Evolutionary conservation across 768 basidiomycete species (phyloP).

Genomic region (Podaxis pistillaris): DNA sequence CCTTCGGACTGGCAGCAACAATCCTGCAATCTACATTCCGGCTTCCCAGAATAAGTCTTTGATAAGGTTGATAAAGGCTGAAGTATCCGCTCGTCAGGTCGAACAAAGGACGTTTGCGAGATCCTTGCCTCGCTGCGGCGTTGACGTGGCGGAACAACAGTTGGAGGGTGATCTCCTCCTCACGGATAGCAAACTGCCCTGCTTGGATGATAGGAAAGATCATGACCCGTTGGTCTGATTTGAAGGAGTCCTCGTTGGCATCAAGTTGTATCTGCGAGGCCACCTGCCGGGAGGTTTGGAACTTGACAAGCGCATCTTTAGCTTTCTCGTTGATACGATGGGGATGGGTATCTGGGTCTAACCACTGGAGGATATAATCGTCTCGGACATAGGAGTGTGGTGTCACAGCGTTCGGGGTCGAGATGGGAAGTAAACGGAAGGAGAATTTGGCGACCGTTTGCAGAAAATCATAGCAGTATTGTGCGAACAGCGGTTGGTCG

Average conservation of each 20-base stretch:
- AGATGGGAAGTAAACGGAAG: slow-evolving; percentile 46
- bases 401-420: slow-evolving; percentile 11
- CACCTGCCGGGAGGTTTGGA: slow-evolving; percentile 47
- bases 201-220: slow-evolving; percentile 87
- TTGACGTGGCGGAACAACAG: slow-evolving; percentile 56
- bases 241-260: not conserved
- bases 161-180: slow-evolving; percentile 71
- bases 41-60: slow-evolving; percentile 60
- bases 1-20: slow-evolving; percentile 85
- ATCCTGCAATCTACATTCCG: slow-evolving; percentile 64
- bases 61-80: slow-evolving; percentile 79
- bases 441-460: slow-evolving; percentile 69
- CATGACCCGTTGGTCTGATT: slow-evolving; percentile 35
- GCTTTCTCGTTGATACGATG: slow-evolving; percentile 67
- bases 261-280: slow-evolving; percentile 19
- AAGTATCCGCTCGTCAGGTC: slow-evolving; percentile 98
- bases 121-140: slow-evolving; percentile 9
- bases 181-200: slow-evolving; percentile 81
- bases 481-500: slow-evolving; percentile 58
- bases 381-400: slow-evolving; percentile 34
- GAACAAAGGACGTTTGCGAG: slow-evolving; percentile 40
- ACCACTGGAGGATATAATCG: slow-evolving; percentile 64
- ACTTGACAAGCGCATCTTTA: slow-evolving; percentile 47
- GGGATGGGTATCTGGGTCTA: slow-evolving; percentile 60
- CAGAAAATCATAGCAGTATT: slow-evolving; percentile 84